Evolutionary conservation across 139 green algal species (phyloP).

Genomic region (Ettlia oleoabundans): DNA sequence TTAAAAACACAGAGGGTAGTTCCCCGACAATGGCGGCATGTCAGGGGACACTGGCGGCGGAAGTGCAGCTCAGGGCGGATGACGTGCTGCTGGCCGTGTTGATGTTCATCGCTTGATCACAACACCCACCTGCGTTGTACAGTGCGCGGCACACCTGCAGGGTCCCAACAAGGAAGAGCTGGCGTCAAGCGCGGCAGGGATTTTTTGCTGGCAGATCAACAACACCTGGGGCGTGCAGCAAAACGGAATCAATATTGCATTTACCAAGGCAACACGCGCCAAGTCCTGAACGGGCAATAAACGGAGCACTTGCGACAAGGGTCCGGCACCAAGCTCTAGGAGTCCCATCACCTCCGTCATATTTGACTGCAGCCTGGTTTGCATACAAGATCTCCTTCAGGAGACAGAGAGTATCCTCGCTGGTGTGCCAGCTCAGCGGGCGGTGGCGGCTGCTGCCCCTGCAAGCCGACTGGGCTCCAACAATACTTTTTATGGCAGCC

Average conservation of each 20-base stretch:
- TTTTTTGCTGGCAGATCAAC: too few species aligned
- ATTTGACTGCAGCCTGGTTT: not conserved
- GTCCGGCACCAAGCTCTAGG: not conserved
- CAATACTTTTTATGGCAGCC: too few species aligned
- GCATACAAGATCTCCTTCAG: too few species aligned
- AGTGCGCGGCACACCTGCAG: conserved; percentile 9
- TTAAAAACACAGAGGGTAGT: not conserved
- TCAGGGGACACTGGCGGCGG: not conserved
- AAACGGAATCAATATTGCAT: not conserved
- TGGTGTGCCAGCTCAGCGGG: too few species aligned
- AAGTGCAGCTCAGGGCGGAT: not conserved
- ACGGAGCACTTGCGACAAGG: not conserved
- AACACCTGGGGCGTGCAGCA: not conserved
- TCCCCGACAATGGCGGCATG: not conserved
- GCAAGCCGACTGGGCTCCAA: too few species aligned
- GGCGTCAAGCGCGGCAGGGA: not conserved
- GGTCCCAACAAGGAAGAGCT: not conserved
- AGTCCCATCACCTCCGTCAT: not conserved
- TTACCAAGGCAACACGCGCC: not conserved
- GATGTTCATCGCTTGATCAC: not conserved
- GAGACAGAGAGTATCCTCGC: too few species aligned
- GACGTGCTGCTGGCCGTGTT: not conserved
- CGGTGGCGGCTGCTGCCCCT: too few species aligned
- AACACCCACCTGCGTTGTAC: not conserved
- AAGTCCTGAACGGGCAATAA: not conserved